phyloP scores from a whole-genome alignment of 345 rosid species.

The Eucalyptus pauciflora region DNA sequence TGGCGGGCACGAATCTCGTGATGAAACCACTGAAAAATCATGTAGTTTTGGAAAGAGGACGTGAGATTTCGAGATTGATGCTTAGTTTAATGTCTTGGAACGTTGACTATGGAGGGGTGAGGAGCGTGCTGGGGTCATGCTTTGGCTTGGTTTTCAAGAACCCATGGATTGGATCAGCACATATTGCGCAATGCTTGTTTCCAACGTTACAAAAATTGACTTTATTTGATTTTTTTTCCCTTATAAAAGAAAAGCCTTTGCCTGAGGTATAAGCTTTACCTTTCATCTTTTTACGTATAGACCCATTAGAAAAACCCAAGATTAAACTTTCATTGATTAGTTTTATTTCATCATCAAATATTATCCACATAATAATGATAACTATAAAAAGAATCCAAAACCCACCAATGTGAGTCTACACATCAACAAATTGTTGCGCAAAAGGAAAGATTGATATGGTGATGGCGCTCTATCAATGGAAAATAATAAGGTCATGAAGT shows the following conservation, averaged over 20 bases:
- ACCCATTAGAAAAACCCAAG: neutral
- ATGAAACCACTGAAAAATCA: neutral
- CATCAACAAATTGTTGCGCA: neutral
- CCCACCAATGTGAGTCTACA: neutral
- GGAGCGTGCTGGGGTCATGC: neutral
- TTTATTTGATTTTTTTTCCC: neutral
- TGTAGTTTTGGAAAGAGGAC: neutral
- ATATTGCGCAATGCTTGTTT: neutral
- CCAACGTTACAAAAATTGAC: neutral
- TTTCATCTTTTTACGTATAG: neutral
- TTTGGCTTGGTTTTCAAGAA: neutral
- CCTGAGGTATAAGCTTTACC: neutral
- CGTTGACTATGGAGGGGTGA: constrained; percentile 1
- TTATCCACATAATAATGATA: neutral
- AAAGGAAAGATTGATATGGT: neutral
- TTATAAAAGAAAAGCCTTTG: neutral
- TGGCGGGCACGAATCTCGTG: constrained; percentile 21
- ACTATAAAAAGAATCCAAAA: neutral
- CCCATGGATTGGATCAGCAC: neutral
- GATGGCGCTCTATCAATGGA: fast-evolving
- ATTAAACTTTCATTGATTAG: neutral
- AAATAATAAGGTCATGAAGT: neutral
- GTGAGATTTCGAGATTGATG: neutral
- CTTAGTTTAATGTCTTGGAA: neutral
- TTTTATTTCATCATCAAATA: neutral